Base-by-base conservation (phyloP, 805 yeast species). In the Yarrowia alimentaria region DNA sequence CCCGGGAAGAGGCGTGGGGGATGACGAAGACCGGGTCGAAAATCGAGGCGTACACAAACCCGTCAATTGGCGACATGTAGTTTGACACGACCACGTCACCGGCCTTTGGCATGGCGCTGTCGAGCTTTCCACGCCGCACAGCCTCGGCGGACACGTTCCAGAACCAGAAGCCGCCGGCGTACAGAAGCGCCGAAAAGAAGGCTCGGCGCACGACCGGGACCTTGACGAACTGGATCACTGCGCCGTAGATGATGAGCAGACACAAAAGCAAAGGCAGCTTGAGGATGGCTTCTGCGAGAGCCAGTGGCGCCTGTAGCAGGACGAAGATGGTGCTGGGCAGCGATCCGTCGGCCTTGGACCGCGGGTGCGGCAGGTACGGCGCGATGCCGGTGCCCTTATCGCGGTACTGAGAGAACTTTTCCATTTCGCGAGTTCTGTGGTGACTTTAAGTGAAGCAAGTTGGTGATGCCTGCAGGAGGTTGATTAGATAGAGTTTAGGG, bases 381-480 rank as follows among this genome's bases (percentile, higher is more conserved):
- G 95, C 82, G 26, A 89, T 85, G n/a, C 96, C 96, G 1, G 96
- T 89, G 4, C 91, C 93, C 55, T 81, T 85, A 62, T 88, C 96
- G 65, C 96, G 76, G 82, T 85, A 88, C 55, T 76, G 75, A 19
- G 93, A 80, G 68, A 79, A 89, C 67, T 85, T 83, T 68, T 85
- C 95, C 96, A 89, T 84, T 9, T 13, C 54, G 18, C 3, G 24
- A 11, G 38, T 33, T 14, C 18, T n/a, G 42, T 14, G 29, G n/a
- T n/a, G n/a, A n/a, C n/a, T n/a, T n/a, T n/a, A n/a, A n/a, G n/a
- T n/a, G n/a, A n/a, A n/a, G n/a, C n/a, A n/a, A n/a, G n/a, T n/a
- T n/a, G n/a, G n/a, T 34, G 40, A 34, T 34, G 40, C 40, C 40
- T 34, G 40, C 19, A 16, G 11, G 29, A n/a, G n/a, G n/a, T n/a